phyloP scores from a whole-genome alignment of 306 rosid species.

The Calophaca sinica region DNA sequence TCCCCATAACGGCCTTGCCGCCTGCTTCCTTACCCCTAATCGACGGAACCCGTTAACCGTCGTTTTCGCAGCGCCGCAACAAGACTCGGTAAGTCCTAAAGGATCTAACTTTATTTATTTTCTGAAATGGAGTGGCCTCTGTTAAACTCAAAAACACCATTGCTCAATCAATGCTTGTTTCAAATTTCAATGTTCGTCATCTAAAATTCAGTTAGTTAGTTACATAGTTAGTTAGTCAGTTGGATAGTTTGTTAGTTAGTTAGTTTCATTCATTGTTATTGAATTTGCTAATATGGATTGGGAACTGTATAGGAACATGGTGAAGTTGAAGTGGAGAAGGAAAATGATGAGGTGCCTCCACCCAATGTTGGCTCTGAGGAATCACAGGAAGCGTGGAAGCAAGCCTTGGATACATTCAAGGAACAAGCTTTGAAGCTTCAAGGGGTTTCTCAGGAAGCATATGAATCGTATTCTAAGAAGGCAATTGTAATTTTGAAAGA shows the following conservation, averaged over 20 bases:
- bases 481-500: slow-evolving; percentile 71
- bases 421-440: slow-evolving; percentile 83
- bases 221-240: neutral
- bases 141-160: neutral
- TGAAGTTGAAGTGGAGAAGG: slow-evolving; percentile 68
- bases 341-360: slow-evolving; percentile 40
- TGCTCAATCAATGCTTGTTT: slow-evolving; percentile 19
- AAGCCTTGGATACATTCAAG: slow-evolving; percentile 73
- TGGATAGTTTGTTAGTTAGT: neutral
- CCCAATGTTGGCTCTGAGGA: slow-evolving; percentile 53
- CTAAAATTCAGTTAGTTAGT: slow-evolving; percentile 10
- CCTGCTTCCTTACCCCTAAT: slow-evolving; percentile 40
- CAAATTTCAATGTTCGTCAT: neutral
- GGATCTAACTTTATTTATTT: neutral
- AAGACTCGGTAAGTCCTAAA: slow-evolving; percentile 66
- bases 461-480: slow-evolving; percentile 79
- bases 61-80: slow-evolving; percentile 62
- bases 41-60: slow-evolving; percentile 53
- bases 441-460: slow-evolving; percentile 83
- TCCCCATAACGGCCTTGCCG: slow-evolving; percentile 41
- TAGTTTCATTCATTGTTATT: neutral
- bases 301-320: slow-evolving; percentile 54
- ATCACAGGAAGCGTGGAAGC: slow-evolving; percentile 83
- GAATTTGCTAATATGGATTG: slow-evolving; percentile 26
- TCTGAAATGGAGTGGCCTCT: slow-evolving; percentile 7